Conservation (phyloP, 2,329 filamentous ascomycete species). For the Botrytis fragariae region DNA sequence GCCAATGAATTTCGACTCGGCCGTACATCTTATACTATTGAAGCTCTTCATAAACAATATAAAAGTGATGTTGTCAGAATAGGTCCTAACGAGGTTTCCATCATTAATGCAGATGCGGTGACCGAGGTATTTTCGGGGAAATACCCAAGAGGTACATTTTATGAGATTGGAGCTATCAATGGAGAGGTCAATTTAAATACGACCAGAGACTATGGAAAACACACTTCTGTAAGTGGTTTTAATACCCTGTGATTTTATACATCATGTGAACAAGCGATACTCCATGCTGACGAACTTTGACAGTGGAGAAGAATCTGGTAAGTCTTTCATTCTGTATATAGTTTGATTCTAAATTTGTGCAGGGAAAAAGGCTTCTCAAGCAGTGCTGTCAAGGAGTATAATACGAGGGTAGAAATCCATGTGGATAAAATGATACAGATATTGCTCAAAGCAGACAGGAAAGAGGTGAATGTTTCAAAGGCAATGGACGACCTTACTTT, state of each 20-base stretch:
- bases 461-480: conserved; percentile 22
- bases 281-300: not conserved
- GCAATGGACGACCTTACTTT: conserved; percentile 23
- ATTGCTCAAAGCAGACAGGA: not conserved
- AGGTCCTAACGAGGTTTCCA: conserved; percentile 31
- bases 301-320: conserved; percentile 25
- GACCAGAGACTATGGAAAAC: conserved; percentile 21
- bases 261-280: not conserved
- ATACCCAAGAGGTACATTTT: conserved; percentile 24
- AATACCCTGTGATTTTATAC: not conserved
- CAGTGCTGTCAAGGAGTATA: conserved; percentile 24
- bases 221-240: conserved; percentile 9
- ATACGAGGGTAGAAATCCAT: conserved; percentile 24
- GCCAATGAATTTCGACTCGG: conserved; percentile 25
- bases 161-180: conserved; percentile 23
- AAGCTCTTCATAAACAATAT: conserved; percentile 31
- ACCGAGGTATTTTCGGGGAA: conserved; percentile 24
- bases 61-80: conserved; percentile 29
- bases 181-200: conserved; percentile 25
- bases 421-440: conserved; percentile 20
- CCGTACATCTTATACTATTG: conserved; percentile 17
- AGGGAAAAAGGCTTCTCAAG: conserved; percentile 24
- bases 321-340: not conserved
- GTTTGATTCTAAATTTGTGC: not conserved
- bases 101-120: conserved; percentile 31